A percentile compares a stretch with the other conserved stretches of the same genome.
phyloP scores from a whole-genome alignment of 768 basidiomycete genomes.

The Mycena leptocephala region DNA sequence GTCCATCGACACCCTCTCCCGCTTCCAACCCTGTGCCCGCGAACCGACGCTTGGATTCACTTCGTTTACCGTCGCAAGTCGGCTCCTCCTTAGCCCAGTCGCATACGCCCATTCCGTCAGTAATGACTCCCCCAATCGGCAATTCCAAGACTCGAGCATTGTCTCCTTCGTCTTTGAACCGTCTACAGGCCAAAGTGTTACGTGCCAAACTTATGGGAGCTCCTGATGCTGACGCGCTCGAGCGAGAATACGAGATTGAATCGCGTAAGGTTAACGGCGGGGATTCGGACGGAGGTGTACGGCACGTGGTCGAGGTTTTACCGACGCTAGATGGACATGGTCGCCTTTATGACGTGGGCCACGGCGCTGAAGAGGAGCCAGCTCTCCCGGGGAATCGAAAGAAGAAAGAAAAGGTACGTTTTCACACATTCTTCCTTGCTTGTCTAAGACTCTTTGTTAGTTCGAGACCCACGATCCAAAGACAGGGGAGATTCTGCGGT shows the following conservation, averaged over 20 bases:
- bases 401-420: constrained; percentile 85
- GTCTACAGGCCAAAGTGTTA: constrained; percentile 92
- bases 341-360: constrained; percentile 92
- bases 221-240: constrained; percentile 83
- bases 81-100: constrained; percentile 73
- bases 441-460: constrained; percentile 49
- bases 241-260: constrained; percentile 90
- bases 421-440: constrained; percentile 6
- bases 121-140: constrained; percentile 81
- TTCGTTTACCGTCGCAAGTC: constrained; percentile 74
- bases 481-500: constrained; percentile 91
- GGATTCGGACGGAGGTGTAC: constrained; percentile 58
- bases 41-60: constrained; percentile 72
- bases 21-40: constrained; percentile 37
- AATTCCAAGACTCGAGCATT: constrained; percentile 62
- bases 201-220: constrained; percentile 91
- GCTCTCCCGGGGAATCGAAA: constrained; percentile 78
- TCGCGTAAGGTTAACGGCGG: constrained; percentile 64
- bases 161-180: constrained; percentile 89
- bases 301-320: constrained; percentile 84
- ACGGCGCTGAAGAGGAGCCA: constrained; percentile 73
- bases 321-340: constrained; percentile 92
- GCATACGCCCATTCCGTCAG: constrained; percentile 91
- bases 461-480: constrained; percentile 93
- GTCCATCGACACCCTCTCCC: constrained; percentile 70